Evolutionary conservation across 164 flowering plant genomes (phyloP).

Genomic region (Vitis amurensis): DNA sequence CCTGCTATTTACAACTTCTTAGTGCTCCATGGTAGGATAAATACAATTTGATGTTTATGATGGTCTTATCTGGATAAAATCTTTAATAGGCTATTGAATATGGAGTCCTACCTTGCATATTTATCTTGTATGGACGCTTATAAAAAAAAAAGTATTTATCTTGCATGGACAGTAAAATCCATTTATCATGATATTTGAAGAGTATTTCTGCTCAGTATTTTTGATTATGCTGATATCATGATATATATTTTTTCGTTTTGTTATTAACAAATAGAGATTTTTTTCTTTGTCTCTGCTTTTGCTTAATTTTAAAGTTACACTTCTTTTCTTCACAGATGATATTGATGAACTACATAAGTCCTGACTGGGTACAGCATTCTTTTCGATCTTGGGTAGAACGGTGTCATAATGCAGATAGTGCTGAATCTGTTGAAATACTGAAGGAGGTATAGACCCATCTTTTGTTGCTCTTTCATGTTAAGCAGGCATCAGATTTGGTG

Average conservation of each 20-base stretch:
- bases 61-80: too few relatives aligned
- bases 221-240: neutral
- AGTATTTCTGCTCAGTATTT: neutral
- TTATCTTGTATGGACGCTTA: neutral
- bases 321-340: conserved; percentile 63
- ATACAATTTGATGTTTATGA: too few relatives aligned
- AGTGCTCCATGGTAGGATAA: too few relatives aligned
- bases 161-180: neutral
- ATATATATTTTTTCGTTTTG: neutral
- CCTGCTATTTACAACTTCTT: too few relatives aligned
- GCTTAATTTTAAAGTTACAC: conserved; percentile 5
- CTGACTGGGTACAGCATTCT: conserved; percentile 66
- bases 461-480: neutral
- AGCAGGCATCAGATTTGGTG: neutral
- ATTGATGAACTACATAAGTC: conserved; percentile 46
- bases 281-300: conserved; percentile 3
- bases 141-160: neutral
- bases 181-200: neutral
- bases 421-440: conserved; percentile 74
- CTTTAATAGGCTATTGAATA: too few relatives aligned
- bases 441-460: conserved; percentile 57
- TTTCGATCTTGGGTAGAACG: conserved; percentile 53
- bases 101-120: neutral
- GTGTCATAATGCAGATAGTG: conserved; percentile 72
- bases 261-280: neutral